phyloP scores from a whole-genome alignment of 345 rosid genomes.

The Citrus cavaleriei region DNA sequence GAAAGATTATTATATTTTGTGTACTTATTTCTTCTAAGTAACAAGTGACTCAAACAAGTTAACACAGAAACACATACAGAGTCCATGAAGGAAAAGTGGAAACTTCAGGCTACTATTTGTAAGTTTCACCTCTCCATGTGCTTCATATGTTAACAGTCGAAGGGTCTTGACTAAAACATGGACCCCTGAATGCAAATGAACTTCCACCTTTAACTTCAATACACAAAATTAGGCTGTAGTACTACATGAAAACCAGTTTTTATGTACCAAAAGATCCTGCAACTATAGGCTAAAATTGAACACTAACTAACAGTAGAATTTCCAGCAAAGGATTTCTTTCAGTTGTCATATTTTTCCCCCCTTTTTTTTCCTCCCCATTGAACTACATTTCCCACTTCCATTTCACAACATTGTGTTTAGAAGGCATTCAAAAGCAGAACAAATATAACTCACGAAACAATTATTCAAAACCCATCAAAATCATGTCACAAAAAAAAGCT shows the following conservation, averaged over 20 bases:
- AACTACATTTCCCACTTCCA: background rate
- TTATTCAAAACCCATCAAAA: background rate
- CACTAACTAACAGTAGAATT: background rate
- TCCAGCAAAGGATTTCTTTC: background rate
- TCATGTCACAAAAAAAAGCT: constrained; percentile 5
- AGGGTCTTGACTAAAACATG: background rate
- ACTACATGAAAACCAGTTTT: background rate
- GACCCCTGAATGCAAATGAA: background rate
- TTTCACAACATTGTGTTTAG: constrained; percentile 8
- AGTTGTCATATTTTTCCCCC: background rate
- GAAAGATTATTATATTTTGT: background rate
- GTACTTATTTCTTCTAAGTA: background rate
- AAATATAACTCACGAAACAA: background rate
- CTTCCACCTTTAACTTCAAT: background rate
- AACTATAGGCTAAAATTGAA: background rate
- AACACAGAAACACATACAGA: background rate
- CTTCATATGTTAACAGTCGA: background rate
- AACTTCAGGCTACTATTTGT: background rate
- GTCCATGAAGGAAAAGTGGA: background rate
- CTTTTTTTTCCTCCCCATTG: background rate
- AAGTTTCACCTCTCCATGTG: background rate
- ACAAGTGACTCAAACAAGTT: background rate
- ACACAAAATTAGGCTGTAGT: background rate
- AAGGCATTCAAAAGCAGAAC: background rate
- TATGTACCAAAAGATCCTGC: background rate